Evolutionary conservation across 768 basidiomycete genomes (phyloP), one percentile per base, ranked within the genome.

Genomic region (Stropharia rugosoannulata): DNA sequence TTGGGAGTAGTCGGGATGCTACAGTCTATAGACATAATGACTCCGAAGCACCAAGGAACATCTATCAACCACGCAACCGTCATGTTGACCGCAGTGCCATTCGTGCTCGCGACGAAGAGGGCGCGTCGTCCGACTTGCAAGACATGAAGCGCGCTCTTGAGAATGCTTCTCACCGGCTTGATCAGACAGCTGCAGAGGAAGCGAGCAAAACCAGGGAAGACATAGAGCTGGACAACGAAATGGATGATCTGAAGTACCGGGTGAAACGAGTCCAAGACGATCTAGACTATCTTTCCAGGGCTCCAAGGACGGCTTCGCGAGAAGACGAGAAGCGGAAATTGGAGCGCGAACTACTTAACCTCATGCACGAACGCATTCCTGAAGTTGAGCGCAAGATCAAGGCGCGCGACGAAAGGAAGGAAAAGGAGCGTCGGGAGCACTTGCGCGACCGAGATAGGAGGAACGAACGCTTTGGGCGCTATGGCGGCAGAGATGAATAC

Each of bases 321-420:
- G 94, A 97, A 53, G 89, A 94, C 60, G 95, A 98, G 66, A 78
- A 87, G 52, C 75, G 96, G 18, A 81, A 85, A 61, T 77, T 97
- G 27, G 97, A 99, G 72, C 80, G 96, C 41, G 94, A 98, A 62
- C 75, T 98, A 16, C 70, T 96, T 54, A 76, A 79, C 44, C 75
- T 99, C 50, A 84, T 91, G 85, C 95, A 98, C 64, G 93, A 96
- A 66, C 82, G 88, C 44, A 78, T 99, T 4, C 97, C 97, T 0
- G 92, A 93, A 53, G 81, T 99, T 6, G 95, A 98, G 71, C 80
- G 86, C 60, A 85, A 84, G 68, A 84, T 97, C 47, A 84, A 91
- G 65, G 85, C 85, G 12, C 72, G 90, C 43, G 91, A 96, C 46
- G 86, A 86, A 57, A 78, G 85, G 60, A 87, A 80, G 67, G 84